Evolutionary conservation across 345 rosid species (phyloP).

Genomic region (Noccaea bulbosa): DNA sequence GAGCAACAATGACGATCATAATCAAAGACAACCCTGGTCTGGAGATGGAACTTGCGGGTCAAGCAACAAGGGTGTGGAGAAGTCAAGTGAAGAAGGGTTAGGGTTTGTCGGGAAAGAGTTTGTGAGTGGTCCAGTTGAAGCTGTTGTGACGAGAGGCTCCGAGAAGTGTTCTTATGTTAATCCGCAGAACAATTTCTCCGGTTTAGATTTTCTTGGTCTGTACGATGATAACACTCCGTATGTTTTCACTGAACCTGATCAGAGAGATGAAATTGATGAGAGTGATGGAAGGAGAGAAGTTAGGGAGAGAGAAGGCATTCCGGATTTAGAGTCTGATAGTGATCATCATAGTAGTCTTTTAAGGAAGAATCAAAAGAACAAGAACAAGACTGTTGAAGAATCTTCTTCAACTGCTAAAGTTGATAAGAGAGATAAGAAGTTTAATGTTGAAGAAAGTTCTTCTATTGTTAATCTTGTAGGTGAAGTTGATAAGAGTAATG

Average conservation of each 20-base stretch:
- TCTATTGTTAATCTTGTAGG: not conserved
- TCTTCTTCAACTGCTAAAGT: not conserved
- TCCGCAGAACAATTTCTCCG: not conserved
- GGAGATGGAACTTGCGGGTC: constrained; percentile 22
- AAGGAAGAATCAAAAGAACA: constrained; percentile 28
- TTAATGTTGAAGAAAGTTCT: not conserved
- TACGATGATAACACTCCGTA: not conserved
- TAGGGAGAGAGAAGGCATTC: constrained; percentile 46
- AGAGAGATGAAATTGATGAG: constrained; percentile 21
- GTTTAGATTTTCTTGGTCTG: constrained; percentile 30
- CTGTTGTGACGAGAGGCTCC: not conserved
- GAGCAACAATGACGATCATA: not conserved
- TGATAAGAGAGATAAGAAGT: not conserved
- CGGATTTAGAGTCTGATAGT: constrained; percentile 42
- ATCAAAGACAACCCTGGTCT: not conserved
- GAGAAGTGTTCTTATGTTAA: not conserved
- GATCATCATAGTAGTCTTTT: constrained; percentile 13
- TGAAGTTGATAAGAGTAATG: constrained; percentile 13
- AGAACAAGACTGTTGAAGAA: constrained; percentile 6
- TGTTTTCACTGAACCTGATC: not conserved
- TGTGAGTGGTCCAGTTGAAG: constrained; percentile 14
- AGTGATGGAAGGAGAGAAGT: constrained; percentile 33
- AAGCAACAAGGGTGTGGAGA: constrained; percentile 23
- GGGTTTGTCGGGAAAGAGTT: constrained; percentile 11
- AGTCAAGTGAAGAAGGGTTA: constrained; percentile 6